Evolutionary conservation across 2,329 filamentous ascomycete species (phyloP), one percentile per base, ranked within the genome.

Genomic region (Aschersonia sp.): DNA sequence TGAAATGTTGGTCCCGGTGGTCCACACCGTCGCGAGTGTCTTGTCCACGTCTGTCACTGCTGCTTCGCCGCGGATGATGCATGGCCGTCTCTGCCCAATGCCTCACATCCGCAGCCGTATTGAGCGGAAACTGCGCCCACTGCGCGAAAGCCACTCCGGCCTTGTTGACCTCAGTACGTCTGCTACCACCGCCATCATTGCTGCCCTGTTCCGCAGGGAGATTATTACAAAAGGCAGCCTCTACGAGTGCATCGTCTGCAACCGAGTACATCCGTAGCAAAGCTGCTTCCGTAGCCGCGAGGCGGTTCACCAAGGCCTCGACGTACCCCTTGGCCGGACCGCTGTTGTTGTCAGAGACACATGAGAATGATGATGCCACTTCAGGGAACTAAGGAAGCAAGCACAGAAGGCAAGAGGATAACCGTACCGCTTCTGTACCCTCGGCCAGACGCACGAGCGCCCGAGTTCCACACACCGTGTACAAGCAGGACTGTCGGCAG

Each of bases 311-410:
- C 20, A 71, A 52, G 12, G 65, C 63, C 54, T 70, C 68, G 20
- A 66, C 61, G 46, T 71, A 69, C 5, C 68, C 68, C 51, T 70
- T 71, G n/a, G 67, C 63, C 5, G 68, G 68, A 2, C 68, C 68
- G 46, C 68, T 70, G 40, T 30, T 42, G 20, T 20, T 20, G 20
- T 20, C 20, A 20, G 20, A 20, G 20, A 20, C 20, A 38, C 32
- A 38, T 3, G 32, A 38, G 20, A 20, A 1, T 20, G 20, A 20
- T 20, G 20, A 20, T 20, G 20, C 20, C 32, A 2, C 12, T 38
- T 38, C 12, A 12, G 32, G 32, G 32, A 38, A 38, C 6, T 10
- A 38, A 38, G 10, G 6, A 38, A 38, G 10, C 6, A 38, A 38
- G 32, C 6, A 38, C 6, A 38, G 32, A 38, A 38, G 10, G 32